A percentile compares a stretch with the other conserved stretches of the same genome.
phyloP scores from a whole-genome alignment of 805 yeast species.

The baker's yeast (Saccharomyces cerevisiae) region DNA sequence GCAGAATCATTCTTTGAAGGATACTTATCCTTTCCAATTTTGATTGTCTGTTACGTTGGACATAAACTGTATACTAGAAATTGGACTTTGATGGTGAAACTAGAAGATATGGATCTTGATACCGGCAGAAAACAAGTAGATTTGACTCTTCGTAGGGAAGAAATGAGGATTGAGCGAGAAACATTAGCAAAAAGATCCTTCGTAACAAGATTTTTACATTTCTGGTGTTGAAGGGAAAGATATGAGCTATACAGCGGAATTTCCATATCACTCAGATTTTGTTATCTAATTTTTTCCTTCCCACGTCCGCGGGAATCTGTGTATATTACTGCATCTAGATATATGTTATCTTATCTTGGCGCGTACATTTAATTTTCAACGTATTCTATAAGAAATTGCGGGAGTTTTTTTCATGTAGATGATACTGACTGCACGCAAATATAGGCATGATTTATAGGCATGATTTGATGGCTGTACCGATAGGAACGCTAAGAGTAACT shows the following conservation, averaged over 20 bases:
- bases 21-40: constrained; percentile 60
- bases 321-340: background rate
- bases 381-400: background rate
- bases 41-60: constrained; percentile 48
- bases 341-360: background rate
- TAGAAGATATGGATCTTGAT: constrained; percentile 48
- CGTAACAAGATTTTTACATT: constrained; percentile 33
- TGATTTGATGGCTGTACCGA: too few relatives aligned
- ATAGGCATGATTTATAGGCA: too few relatives aligned
- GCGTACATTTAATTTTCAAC: constrained; percentile 10
- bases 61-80: constrained; percentile 45
- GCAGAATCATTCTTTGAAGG: constrained; percentile 55
- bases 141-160: constrained; percentile 41
- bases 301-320: background rate
- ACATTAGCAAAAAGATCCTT: constrained; percentile 35
- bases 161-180: constrained; percentile 40
- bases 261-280: background rate
- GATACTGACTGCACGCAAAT: background rate
- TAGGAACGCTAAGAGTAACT: too few relatives aligned
- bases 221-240: constrained; percentile 37
- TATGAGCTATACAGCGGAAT: background rate
- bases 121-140: constrained; percentile 51
- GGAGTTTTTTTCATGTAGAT: background rate
- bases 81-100: constrained; percentile 31
- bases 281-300: background rate